A percentile compares a stretch with the other conserved stretches of the same genome.
These are phyloP conservation scores for Lentinula sp. DNA, from an alignment of 768 basidiomycete genomes.

Conservation along the genomic window DNA sequence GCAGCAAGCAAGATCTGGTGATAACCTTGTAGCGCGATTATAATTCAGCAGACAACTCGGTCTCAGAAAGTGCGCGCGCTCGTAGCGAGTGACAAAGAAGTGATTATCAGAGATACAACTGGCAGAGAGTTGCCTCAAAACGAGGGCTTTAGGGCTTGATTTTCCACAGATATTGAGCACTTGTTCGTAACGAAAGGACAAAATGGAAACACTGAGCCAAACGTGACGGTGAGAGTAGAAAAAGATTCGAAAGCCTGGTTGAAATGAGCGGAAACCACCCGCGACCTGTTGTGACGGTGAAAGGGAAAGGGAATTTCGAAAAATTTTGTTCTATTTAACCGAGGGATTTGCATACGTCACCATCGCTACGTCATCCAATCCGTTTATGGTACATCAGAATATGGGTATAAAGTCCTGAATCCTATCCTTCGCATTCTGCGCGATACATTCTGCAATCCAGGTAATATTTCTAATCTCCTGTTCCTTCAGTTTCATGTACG, in stretches of 20 bases:
- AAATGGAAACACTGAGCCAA: neutral
- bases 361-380: neutral
- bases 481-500: conserved; percentile 89
- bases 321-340: neutral
- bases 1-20: neutral
- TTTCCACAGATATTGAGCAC: neutral
- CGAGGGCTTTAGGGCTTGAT: neutral
- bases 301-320: neutral
- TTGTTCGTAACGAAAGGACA: no score
- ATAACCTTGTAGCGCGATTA: neutral
- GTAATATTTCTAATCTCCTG: conserved; percentile 86
- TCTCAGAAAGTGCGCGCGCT: neutral
- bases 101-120: neutral
- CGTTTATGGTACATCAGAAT: conserved; percentile 35
- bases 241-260: neutral
- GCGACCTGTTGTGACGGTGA: neutral
- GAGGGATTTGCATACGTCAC: neutral
- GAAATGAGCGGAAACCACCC: neutral
- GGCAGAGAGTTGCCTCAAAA: neutral
- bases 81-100: neutral
- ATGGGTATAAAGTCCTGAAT: conserved; percentile 94
- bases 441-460: conserved; percentile 98
- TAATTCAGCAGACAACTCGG: neutral
- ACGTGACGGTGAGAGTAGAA: neutral
- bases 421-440: conserved; percentile 92